Evolutionary conservation across 2,329 filamentous ascomycete species (phyloP), one percentile per base, ranked within the genome.

Genomic region (Pseudohalonectria lignicola): DNA sequence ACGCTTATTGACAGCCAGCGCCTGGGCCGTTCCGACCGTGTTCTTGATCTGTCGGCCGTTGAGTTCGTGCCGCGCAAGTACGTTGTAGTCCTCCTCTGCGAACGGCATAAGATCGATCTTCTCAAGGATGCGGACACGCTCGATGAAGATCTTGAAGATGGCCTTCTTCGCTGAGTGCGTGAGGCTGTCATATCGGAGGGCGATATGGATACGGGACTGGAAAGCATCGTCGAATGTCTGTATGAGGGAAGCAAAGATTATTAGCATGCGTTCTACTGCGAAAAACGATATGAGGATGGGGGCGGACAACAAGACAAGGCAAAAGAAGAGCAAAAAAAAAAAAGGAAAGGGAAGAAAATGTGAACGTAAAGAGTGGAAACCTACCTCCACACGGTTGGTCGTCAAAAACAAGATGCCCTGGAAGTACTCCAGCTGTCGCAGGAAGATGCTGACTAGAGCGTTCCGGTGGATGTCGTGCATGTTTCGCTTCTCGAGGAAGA

Each of bases 371-470:
- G 5, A 5, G 16, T 15, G 11, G 23, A 10, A 15, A 55, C 57
- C 37, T 52, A 69, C 68, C 62, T 82, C 75, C 1, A 93, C 85
- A 2, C 86, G 76, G 54, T 94, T 94, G 3, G 87, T 94, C 0
- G 87, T 94, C 19, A 94, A 60, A 63, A 94, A 93, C 4, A 94
- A 58, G 38, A 94, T 93, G 3, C 87, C 87, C 53, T 93, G 84
- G 61, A 93, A 94, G 56, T 94, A 94, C 58, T 95, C 88, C 0
- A 94, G 67, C 40, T 90, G 69, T 1, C 86, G 78, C 3, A 94
- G 64, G 66, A 94, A 94, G 50, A 94, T 86, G 54, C 79, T 85
- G 37, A 94, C 87, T 1, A 92, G 74, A 0, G 82, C 82, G 49
- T 94, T 94, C 41, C 86, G 79, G 53, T 87, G 81, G 37, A 93